Evolutionary conservation across 2,329 filamentous ascomycete species (phyloP), one percentile per base, ranked within the genome.

Genomic region (Pyrenophora graminea): DNA sequence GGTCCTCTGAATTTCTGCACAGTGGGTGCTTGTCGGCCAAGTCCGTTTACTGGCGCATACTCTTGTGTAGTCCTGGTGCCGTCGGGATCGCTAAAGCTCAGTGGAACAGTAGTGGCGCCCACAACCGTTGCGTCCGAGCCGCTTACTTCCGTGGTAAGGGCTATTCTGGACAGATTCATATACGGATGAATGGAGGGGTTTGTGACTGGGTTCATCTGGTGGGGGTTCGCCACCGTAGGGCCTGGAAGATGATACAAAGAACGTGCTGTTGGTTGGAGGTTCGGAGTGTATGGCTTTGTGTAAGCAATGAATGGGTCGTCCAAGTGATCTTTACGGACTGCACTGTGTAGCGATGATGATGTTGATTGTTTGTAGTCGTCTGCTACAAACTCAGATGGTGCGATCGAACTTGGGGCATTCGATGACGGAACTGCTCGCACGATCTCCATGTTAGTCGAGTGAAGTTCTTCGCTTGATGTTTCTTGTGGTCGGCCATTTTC

Each of bases 1-100:
- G 73, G 71, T 0, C 72, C 72, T 5, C 65, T 62, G 50, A 72
- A 70, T 45, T 62, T 68, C 45, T 75, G 73, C 8, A 51, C 51
- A n/a, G 64, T 74, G 1, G 69, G 68, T 18, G 47, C 34, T 39
- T 64, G 62, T 19, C 66, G 58, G 7, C 53, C 44, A 6, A 66
- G 44, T 6, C 66, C 65, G 17, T 64, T 66, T n/a, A 56, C 62
- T 21, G 67, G 61, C 25, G 64, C 62, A 12, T 59, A 54, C 4
- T 49, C 39, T 25, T 56, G 59, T 4, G 31, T 33, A 27, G 54
- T 51, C 7, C 55, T 55, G 8, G 57, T 17, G 9, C 47, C 57
- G 48, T 71, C 68, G 12, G 63, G 66, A 34, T 68, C 67, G 39
- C 67, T 71, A 45, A 64, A 63, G 3, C 56, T 53, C 2, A 72